phyloP scores from a whole-genome alignment of 2,329 filamentous ascomycete genomes.

The Colletotrichum caudatum region DNA sequence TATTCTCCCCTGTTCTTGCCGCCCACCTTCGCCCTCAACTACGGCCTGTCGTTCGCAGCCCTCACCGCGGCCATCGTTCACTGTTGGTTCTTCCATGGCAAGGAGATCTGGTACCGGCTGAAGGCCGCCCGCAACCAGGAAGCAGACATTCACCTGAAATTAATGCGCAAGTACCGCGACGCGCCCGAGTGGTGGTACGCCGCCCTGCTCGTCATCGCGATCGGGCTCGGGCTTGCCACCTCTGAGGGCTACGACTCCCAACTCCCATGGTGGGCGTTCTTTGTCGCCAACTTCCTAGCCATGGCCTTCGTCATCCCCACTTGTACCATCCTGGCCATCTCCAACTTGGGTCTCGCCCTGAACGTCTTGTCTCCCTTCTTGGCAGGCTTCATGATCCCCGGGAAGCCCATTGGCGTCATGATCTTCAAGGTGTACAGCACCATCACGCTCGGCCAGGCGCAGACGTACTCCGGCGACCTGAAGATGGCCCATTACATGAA shows the following conservation, averaged over 20 bases:
- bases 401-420: constrained; percentile 53
- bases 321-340: constrained; percentile 37
- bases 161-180: constrained; percentile 68
- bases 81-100: constrained; percentile 63
- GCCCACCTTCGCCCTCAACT: constrained; percentile 62
- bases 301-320: constrained; percentile 60
- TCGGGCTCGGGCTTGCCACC: constrained; percentile 63
- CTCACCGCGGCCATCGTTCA: constrained; percentile 66
- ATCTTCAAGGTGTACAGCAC: constrained; percentile 51
- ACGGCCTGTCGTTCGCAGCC: constrained; percentile 59
- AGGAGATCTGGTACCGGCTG: constrained; percentile 54
- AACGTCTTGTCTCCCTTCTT: constrained; percentile 62
- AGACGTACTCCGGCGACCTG: constrained; percentile 58
- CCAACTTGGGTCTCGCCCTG: constrained; percentile 48
- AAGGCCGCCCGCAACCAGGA: constrained; percentile 60
- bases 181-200: constrained; percentile 71
- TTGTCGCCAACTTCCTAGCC: constrained; percentile 53
- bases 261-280: constrained; percentile 53
- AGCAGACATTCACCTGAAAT: constrained; percentile 67
- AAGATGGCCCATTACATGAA: constrained; percentile 65
- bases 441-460: constrained; percentile 45
- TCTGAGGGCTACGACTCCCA: constrained; percentile 68
- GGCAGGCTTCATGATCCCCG: constrained; percentile 64
- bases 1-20: constrained; percentile 51
- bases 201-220: constrained; percentile 60